Conservation (phyloP, 2,329 filamentous ascomycete genomes). For the Acrocalymma vagum region DNA sequence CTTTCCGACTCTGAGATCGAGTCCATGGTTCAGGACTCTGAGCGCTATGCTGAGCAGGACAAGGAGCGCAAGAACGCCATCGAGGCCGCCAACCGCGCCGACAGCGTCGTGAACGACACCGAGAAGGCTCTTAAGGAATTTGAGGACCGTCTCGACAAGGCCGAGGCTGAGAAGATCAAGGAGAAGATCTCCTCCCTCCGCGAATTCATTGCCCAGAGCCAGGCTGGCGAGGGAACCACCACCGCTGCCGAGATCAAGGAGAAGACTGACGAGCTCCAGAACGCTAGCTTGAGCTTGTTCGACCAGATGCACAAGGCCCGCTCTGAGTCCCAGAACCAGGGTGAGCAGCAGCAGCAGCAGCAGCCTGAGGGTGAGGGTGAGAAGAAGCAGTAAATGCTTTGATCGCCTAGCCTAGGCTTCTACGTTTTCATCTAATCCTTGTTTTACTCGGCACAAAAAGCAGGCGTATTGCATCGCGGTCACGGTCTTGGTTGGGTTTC, state of each 20-base stretch:
- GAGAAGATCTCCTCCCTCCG: constrained; percentile 90
- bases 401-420: constrained; percentile 22
- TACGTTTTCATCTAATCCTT: constrained; percentile 30
- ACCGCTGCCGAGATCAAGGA: constrained; percentile 95
- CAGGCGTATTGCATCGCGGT: constrained; percentile 49
- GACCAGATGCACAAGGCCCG: constrained; percentile 99
- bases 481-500: constrained; percentile 35
- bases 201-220: constrained; percentile 92
- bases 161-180: constrained; percentile 89
- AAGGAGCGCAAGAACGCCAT: constrained; percentile 97
- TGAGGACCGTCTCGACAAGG: constrained; percentile 94
- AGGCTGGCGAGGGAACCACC: constrained; percentile 85
- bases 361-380: constrained; percentile 67
- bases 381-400: constrained; percentile 70
- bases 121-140: constrained; percentile 98
- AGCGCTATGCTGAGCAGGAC: constrained; percentile 93
- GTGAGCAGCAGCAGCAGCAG: constrained; percentile 54
- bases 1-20: constrained; percentile 94
- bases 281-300: constrained; percentile 93
- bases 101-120: constrained; percentile 95
- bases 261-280: constrained; percentile 98
- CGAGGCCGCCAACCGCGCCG: constrained; percentile 95
- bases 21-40: constrained; percentile 96
- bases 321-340: constrained; percentile 62
- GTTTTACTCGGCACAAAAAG: constrained; percentile 40